Evolutionary conservation across 805 yeast genomes (phyloP), one percentile per base, ranked within the genome.

Genomic region (Sugiyamaella lignohabitans): DNA sequence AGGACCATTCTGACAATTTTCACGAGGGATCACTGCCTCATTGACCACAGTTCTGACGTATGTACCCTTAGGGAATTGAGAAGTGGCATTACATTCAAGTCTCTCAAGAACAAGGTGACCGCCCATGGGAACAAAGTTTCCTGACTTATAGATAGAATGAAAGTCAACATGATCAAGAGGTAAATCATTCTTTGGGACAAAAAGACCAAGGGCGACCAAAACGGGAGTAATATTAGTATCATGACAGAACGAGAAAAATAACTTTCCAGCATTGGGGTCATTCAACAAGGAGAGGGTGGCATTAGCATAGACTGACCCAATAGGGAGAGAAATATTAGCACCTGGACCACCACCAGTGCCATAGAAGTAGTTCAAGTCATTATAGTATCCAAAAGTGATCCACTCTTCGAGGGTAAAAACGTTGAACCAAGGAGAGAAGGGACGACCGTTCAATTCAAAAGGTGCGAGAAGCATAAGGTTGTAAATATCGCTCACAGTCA

Each of bases 71-170:
- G 32, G 30, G 22, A 51, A 42, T 16, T 24, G 48, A 2, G 65
- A 55, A 16, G 69, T 62, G 23, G 54, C 58, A 34, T 64, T 65
- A 60, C 81, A 77, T 44, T 58, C 59, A 47, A 75, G 60, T 52
- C 78, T 68, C 62, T 79, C 84, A 21, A 75, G 57, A 27, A 74
- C 65, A 17, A 76, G 55, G 50, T 78, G 67, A 2, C 76, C 80
- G 30, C 80, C 83, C 79, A 74, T 75, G 44, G 84, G 84, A 21
- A 70, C 70, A 38, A 76, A 59, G 54, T 78, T 75, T 4, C 71
- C 64, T 51, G 65, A 68, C 59, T 68, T 71, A 67, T 72, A 81
- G 40, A 76, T 67, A 35, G 42, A 46, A 17, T 21, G 43, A 17
- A 35, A 35, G n/a, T 21, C 14, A 18, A 45, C 19, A 42, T 64